phyloP scores from a whole-genome alignment of 75 land plant genomes.

The Cunninghamia lanceolata region DNA sequence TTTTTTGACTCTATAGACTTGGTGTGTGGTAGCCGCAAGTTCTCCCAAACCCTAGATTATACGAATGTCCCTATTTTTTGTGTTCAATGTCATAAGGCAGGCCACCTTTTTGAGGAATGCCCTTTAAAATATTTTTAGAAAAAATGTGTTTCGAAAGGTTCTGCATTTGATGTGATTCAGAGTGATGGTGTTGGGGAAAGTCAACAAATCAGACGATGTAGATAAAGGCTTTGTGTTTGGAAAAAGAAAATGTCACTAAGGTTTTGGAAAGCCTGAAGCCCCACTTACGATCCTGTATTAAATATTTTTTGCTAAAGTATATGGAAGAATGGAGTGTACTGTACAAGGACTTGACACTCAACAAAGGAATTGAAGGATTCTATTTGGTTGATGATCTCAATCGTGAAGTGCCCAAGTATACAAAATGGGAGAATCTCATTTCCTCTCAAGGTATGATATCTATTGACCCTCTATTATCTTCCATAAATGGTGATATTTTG shows the following conservation, averaged over 20 bases:
- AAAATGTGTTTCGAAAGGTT: not conserved
- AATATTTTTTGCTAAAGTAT: too few species aligned
- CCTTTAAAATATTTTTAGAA: not conserved
- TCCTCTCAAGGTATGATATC: not conserved
- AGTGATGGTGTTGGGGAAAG: not conserved
- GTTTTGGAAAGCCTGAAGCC: too few species aligned
- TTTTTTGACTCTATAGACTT: too few species aligned
- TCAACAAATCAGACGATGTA: not conserved
- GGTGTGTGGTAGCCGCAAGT: not conserved
- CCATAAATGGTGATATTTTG: not conserved
- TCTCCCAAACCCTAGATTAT: not conserved
- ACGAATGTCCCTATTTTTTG: not conserved
- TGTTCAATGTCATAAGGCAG: not conserved
- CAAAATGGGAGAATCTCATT: not conserved
- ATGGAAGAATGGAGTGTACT: not conserved
- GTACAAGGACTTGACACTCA: not conserved
- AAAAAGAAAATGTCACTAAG: not conserved
- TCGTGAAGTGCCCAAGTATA: not conserved
- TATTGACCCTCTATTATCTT: not conserved
- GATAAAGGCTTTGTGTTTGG: not conserved
- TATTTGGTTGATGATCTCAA: not conserved
- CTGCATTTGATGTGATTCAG: not conserved
- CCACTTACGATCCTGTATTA: too few species aligned
- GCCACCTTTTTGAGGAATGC: not conserved
- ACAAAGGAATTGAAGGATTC: not conserved